phyloP scores from a whole-genome alignment of 2,329 filamentous ascomycete species.

The Mariannaea elegans region DNA sequence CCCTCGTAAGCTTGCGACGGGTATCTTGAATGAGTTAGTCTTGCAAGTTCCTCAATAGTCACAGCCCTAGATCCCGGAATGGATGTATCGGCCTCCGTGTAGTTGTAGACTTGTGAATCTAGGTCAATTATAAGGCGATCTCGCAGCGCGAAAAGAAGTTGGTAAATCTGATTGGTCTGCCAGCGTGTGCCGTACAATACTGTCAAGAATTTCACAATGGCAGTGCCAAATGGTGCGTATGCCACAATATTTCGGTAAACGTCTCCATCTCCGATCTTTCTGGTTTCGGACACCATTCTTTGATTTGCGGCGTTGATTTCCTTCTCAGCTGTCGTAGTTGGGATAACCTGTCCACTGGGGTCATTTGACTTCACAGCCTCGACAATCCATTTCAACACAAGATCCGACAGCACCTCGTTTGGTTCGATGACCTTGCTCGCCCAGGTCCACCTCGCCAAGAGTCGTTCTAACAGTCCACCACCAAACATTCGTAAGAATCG shows the following conservation, averaged over 20 bases:
- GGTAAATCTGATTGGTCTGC: conserved; percentile 16
- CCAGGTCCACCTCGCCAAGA: conserved; percentile 39
- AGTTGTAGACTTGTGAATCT: conserved; percentile 5
- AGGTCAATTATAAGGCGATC: conserved; percentile 7
- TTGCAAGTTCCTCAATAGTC: neutral
- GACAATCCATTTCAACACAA: conserved; percentile 34
- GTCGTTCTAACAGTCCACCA: conserved; percentile 35
- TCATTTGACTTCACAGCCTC: conserved; percentile 21
- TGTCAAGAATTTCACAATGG: neutral
- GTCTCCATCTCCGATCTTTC: conserved; percentile 2
- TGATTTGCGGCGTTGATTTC: neutral
- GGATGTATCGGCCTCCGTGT: neutral
- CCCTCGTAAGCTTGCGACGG: conserved; percentile 5
- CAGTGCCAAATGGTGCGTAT: conserved; percentile 4
- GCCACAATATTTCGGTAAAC: neutral
- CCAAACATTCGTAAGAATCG: conserved; percentile 24
- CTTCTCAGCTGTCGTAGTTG: neutral
- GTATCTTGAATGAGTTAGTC: neutral
- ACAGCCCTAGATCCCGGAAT: neutral
- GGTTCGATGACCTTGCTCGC: conserved; percentile 30
- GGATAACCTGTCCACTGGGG: neutral
- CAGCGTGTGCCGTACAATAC: neutral
- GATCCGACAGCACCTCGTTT: conserved; percentile 32
- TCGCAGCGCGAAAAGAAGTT: conserved; percentile 11
- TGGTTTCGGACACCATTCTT: neutral